Evolutionary conservation across 2,329 filamentous ascomycete genomes (phyloP).

Genomic region (Neofusicoccum sp.): DNA sequence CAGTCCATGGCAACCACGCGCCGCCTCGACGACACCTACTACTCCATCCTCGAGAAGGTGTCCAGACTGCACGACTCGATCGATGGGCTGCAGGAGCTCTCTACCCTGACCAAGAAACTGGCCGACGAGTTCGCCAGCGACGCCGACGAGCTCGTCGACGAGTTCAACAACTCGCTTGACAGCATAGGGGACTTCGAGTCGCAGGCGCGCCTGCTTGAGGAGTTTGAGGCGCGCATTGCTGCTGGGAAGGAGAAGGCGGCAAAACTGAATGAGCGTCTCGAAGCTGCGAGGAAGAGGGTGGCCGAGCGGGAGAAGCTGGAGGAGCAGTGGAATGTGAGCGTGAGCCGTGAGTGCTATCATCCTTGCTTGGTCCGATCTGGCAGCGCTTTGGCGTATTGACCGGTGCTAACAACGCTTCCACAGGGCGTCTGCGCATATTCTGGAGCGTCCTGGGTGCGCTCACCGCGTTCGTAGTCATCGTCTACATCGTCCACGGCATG

Average conservation of each 20-base stretch:
- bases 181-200: conserved; percentile 61
- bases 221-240: conserved; percentile 61
- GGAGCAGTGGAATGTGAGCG: conserved; percentile 40
- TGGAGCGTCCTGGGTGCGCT: conserved; percentile 57
- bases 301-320: conserved; percentile 68
- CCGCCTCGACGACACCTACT: conserved; percentile 72
- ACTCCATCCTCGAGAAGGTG: conserved; percentile 68
- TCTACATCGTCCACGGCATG: conserved; percentile 41
- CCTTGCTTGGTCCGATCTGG: neutral
- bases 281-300: conserved; percentile 61
- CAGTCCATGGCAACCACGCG: conserved; percentile 63
- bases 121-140: conserved; percentile 60
- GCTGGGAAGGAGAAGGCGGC: conserved; percentile 60
- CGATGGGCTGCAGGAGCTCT: conserved; percentile 64
- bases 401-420: conserved; percentile 14
- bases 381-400: conserved; percentile 7
- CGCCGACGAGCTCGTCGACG: conserved; percentile 57
- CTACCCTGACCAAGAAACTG: conserved; percentile 58
- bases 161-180: conserved; percentile 61
- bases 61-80: conserved; percentile 64
- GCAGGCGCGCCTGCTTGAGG: conserved; percentile 63
- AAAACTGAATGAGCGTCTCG: conserved; percentile 61
- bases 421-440: conserved; percentile 58
- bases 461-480: conserved; percentile 46
- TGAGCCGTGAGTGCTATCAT: conserved; percentile 17